Base-by-base conservation (phyloP, 768 basidiomycete species). In the Holtermannia corniformis region DNA sequence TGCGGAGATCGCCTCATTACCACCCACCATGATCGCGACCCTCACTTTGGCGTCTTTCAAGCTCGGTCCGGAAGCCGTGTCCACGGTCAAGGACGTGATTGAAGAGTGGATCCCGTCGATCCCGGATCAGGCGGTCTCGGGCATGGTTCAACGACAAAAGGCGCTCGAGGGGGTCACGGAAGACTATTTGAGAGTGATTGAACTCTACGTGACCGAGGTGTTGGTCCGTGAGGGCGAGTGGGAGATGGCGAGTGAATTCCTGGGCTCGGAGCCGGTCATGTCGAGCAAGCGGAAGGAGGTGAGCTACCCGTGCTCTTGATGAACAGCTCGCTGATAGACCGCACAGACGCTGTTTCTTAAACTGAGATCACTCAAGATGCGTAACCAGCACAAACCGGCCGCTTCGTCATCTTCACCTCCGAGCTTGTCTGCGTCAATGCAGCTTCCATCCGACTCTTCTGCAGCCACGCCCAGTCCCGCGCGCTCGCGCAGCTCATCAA, bases 221-320 rank as follows among this genome's bases (percentile, higher is more conserved):
- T 40, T 68, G 37, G 56, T 50, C 3, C 51, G 60, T 32, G 64
- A 65, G 52, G 62, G 62, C 3, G 67, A 68, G 47, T 68, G 47
- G 49, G 67, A 65, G 45, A 68, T 68, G 67, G 67, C 64, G 1
- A 56, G 67, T 44, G 60, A 54, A 21, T 61, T 68, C 20, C 46
- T 68, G 41, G 67, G 65, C 26, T 60, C 64, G 13, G 67, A 68
- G 21, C 47, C 26, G 3, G 51, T 68, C 3, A 58, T 68, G 59
- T 44, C 55, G 16, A 59, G 60, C 22, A 65, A 62, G 55, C 54
- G 64, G 23, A 68, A 68, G 50, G 67, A 68, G 52, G 66, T 65
- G 51, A 56, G 65, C 54, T 2, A 13, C 10, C 13, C 32, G 16
- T 37, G 32, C 7, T 16, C 10, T 37, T 37, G 32, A 37, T 37